These are phyloP conservation scores for Cyberlindnera samutprakarnensis DNA, from an alignment of 805 yeast genomes.

Conservation along the genomic window DNA sequence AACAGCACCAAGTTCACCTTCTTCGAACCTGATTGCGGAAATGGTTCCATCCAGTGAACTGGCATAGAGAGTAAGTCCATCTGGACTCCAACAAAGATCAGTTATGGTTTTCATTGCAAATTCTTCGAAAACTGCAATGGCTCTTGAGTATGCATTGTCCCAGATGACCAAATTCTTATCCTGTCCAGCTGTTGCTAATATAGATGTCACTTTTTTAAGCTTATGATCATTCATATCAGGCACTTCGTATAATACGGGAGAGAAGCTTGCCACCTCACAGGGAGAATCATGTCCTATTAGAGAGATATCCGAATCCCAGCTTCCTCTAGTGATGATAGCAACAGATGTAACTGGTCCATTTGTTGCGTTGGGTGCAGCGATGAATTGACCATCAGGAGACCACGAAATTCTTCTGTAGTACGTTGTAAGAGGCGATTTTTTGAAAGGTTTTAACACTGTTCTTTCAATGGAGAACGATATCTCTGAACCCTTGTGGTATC, in stretches of 20 bases:
- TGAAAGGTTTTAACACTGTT: constrained; percentile 76
- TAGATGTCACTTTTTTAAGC: constrained; percentile 43
- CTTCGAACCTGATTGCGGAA: constrained; percentile 56
- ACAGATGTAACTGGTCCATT: constrained; percentile 77
- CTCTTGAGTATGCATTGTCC: constrained; percentile 73
- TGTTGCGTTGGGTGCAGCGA: constrained; percentile 80
- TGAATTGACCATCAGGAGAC: constrained; percentile 87
- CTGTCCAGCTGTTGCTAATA: constrained; percentile 95
- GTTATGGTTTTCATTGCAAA: constrained; percentile 73
- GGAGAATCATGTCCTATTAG: constrained; percentile 82
- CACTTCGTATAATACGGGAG: constrained; percentile 55
- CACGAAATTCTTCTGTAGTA: constrained; percentile 82
- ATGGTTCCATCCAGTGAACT: constrained; percentile 85
- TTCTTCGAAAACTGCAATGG: constrained; percentile 74
- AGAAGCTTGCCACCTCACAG: constrained; percentile 71
- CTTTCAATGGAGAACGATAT: constrained; percentile 83
- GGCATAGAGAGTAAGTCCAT: constrained; percentile 64
- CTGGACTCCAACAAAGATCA: constrained; percentile 84
- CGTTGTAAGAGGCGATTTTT: constrained; percentile 83
- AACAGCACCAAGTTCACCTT: constrained; percentile 51
- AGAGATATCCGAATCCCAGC: constrained; percentile 69
- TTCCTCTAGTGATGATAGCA: constrained; percentile 67
- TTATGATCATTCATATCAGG: constrained; percentile 10
- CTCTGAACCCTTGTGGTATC: constrained; percentile 74
- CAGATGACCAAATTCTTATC: constrained; percentile 84